These are phyloP conservation scores for Lasiodiplodia gonubiensis DNA, from an alignment of 2,329 filamentous ascomycete genomes.

Conservation along the genomic window DNA sequence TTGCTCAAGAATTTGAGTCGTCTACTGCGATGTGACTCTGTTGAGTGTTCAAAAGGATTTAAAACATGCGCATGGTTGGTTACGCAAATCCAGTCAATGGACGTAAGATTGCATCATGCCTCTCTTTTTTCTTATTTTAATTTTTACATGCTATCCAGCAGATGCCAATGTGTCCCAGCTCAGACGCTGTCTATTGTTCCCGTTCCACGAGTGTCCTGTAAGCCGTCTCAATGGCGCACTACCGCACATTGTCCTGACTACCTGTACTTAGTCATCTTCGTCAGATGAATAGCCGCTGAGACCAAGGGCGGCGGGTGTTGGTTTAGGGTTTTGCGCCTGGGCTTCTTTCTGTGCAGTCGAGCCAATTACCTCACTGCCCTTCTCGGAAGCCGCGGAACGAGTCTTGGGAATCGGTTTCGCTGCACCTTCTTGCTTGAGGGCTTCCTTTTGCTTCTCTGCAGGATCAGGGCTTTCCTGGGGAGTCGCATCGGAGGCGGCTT, in stretches of 20 bases:
- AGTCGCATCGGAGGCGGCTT: background rate
- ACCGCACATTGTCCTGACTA: background rate
- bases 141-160: background rate
- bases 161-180: background rate
- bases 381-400: background rate
- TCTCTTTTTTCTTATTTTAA: background rate
- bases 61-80: background rate
- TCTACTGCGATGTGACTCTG: background rate
- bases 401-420: background rate
- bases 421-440: background rate
- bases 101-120: background rate
- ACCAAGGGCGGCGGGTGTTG: slow-evolving; percentile 9
- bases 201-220: background rate
- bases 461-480: background rate
- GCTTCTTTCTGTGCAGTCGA: background rate
- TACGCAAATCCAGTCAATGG: background rate
- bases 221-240: background rate
- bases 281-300: slow-evolving; percentile 26
- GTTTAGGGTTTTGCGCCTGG: slow-evolving; percentile 8
- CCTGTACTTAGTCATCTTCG: slow-evolving; percentile 19
- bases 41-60: background rate
- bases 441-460: background rate
- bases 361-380: background rate
- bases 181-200: background rate
- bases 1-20: background rate